Base-by-base conservation (phyloP, 2,329 filamentous ascomycete genomes). In the Didymella arachidicola region DNA sequence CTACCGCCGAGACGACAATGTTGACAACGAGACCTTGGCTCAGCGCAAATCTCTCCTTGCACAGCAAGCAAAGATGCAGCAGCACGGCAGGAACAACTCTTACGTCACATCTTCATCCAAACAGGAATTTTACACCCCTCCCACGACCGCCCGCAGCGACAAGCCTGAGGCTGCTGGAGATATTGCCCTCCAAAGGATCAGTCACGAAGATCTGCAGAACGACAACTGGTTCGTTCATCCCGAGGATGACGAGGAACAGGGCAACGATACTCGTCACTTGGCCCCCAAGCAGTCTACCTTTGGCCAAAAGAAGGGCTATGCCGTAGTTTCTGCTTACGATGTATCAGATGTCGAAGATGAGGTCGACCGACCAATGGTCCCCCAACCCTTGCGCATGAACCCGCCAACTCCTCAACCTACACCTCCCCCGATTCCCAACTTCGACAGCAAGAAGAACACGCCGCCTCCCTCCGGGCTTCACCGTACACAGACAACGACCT, bases 161-260 rank as follows among this genome's bases (percentile, higher is more conserved):
- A 67, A 67, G 25, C 53, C 62, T 11, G 60, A 62, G 7, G 44
- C 57, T 1, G 55, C 65, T 1, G 74, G 71, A 10, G 67, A 78
- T 67, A 62, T 73, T 11, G 63, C 72, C 5, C 61, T 74, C 1
- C 67, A 73, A 44, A 64, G 57, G 11, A 69, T 66, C 41, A 72
- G 64, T 47, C 72, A 68, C 43, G 72, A 78, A 45, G 68, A 60
- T 16, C 62, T 82, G 16, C 74, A 79, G 29, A 77, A 75, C 39
- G 79, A 82, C 64, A 82, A 82, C 53, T 83, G 81, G 81, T 80
- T 80, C 52, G 76, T 81, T 62, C 64, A 74, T 42, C 63, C 65
- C n/a, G 66, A 72, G 7, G 44, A 62, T 11, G 57, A 68, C 2
- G 62, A 65, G 1, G 64, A 68, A 11, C 42, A 44, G 12, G 64